A percentile compares a stretch with the other conserved stretches of the same genome.
Conservation (phyloP, 345 rosid species). For the Limnanthes douglasii region DNA sequence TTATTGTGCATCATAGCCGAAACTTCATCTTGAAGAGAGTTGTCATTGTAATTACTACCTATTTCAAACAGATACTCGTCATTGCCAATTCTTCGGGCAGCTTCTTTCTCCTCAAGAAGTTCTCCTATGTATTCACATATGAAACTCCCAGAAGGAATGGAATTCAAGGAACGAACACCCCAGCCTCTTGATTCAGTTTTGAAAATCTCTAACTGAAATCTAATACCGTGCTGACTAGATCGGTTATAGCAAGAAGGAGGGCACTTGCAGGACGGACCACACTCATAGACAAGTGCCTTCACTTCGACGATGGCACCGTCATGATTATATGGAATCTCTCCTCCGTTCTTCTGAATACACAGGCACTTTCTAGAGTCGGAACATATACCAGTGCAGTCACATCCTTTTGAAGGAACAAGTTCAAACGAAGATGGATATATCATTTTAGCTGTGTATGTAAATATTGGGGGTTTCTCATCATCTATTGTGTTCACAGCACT, state of each 20-base stretch:
- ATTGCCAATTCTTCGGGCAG: conserved; percentile 39
- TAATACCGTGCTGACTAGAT: conserved; percentile 66
- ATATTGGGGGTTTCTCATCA: conserved; percentile 53
- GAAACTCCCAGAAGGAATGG: conserved; percentile 71
- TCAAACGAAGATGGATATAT: conserved; percentile 42
- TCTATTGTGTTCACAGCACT: conserved; percentile 61
- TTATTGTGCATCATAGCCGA: conserved; percentile 26
- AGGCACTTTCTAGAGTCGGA: conserved; percentile 29
- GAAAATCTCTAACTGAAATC: conserved; percentile 62
- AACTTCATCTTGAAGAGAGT: conserved; percentile 29
- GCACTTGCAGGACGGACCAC: conserved; percentile 74
- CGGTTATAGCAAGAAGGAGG: conserved; percentile 60
- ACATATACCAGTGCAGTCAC: conserved; percentile 44
- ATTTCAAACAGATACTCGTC: conserved; percentile 82
- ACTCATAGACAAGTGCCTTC: conserved; percentile 58
- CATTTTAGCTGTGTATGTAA: conserved; percentile 35
- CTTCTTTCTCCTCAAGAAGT: conserved; percentile 65
- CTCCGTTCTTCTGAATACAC: conserved; percentile 53
- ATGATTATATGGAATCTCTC: conserved; percentile 65
- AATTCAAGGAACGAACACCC: conserved; percentile 79
- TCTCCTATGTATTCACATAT: conserved; percentile 87
- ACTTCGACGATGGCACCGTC: conserved; percentile 60
- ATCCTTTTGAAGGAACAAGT: conserved; percentile 31
- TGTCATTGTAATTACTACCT: conserved; percentile 31
- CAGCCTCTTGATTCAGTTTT: conserved; percentile 75